Evolutionary conservation across 2,329 filamentous ascomycete species (phyloP), one percentile per base, ranked within the genome.

Genomic region (Sordariomycetes sp.): DNA sequence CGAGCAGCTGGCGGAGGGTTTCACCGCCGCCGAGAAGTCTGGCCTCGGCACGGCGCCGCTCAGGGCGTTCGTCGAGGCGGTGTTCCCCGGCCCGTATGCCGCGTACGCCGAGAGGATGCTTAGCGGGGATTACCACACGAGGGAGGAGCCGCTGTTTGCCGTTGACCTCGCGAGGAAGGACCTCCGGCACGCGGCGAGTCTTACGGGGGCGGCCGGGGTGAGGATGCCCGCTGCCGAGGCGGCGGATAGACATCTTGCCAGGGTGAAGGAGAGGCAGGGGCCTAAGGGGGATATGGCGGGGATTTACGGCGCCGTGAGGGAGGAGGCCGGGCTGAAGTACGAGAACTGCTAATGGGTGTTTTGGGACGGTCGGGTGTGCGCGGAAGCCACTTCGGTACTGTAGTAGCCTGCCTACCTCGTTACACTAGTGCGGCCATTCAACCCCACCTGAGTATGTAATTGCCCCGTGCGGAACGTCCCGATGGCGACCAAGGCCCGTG

Each of bases 101-200:
- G 85, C 81, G 5, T 96, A 95, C 67, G 85, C 84, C 17, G 79
- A 79, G 51, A 79, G 90, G 24, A 88, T 96, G 86, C 67, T 81
- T 53, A 74, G 74, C 1, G 90, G 90, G 0, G 87, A 90, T 64
- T 95, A 95, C 66, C 83, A 87, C 69, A 79, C 82, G 70, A 77
- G 86, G 13, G 82, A 87, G 25, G 86, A 85, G 65, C 90, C 90
- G n/a, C 73, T 94, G 10, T 95, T 95, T 68, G 82, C 82, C 3
- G 87, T 92, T 1, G 86, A 94, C 67, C 74, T 95, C 59, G 90
- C 90, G 6, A 76, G 86, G 60, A 96, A 96, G 68, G 91, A 96
- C 72, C 81, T 85, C 1, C 72, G 83, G 1, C 90, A 96, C 74
- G 89, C 87, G 4, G 73, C 83, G 66, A 74, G 72, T 57, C 65